These are phyloP conservation scores for Crithidia bombi DNA, from an alignment of 208 protist species.

Conservation along the genomic window DNA sequence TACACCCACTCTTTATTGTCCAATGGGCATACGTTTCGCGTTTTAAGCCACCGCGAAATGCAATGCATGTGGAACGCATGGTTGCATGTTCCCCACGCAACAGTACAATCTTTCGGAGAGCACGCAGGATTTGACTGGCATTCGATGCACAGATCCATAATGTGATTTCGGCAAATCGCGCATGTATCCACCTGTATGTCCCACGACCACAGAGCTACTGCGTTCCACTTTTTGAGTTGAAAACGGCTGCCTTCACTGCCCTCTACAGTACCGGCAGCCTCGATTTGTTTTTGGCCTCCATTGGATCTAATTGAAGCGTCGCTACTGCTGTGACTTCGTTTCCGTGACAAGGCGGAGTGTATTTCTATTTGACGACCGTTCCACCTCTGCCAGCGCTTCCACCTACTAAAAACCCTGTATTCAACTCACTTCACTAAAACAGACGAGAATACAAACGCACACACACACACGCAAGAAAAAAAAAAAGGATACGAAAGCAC, in stretches of 20 bases:
- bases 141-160: slow-evolving; percentile 99
- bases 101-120: slow-evolving; percentile 95
- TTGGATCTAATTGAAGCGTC: background rate
- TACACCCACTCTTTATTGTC: slow-evolving; percentile 98
- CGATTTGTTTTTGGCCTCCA: slow-evolving; percentile 29
- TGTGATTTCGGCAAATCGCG: slow-evolving; percentile 99
- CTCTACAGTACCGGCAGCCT: slow-evolving; percentile 11
- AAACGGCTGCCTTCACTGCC: slow-evolving; percentile 55
- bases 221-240: slow-evolving; percentile 97
- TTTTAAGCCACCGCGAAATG: slow-evolving; percentile 99
- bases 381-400: too few relatives aligned
- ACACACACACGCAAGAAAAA: background rate
- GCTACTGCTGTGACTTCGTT: background rate
- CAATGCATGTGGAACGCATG: slow-evolving; percentile 99
- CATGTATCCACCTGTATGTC: slow-evolving; percentile 99
- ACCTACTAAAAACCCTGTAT: too few relatives aligned
- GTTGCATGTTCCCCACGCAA: slow-evolving; percentile 98
- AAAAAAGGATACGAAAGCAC: background rate
- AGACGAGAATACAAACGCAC: background rate
- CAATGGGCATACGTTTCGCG: slow-evolving; percentile 97
- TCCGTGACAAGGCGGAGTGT: too few relatives aligned
- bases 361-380: too few relatives aligned
- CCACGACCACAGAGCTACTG: slow-evolving; percentile 98
- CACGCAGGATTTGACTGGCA: slow-evolving; percentile 96
- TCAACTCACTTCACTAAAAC: background rate